phyloP scores from a whole-genome alignment of 2,329 filamentous ascomycete genomes.

The Triangularia setosa region DNA sequence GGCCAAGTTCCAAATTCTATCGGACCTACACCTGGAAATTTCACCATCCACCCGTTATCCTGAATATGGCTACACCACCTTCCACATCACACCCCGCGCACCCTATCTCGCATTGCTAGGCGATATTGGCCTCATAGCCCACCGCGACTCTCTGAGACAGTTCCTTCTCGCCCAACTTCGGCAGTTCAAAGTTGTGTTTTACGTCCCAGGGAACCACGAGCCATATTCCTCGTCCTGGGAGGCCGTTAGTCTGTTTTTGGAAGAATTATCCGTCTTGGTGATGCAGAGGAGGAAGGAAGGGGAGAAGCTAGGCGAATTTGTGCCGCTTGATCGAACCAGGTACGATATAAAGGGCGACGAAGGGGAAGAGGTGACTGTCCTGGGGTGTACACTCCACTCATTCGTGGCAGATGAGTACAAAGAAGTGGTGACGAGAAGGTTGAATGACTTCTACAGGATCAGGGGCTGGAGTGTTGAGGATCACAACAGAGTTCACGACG shows the following conservation, averaged over 20 bases:
- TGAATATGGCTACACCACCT: conserved; percentile 44
- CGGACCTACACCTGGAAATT: conserved; percentile 54
- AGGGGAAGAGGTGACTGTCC: conserved; percentile 35
- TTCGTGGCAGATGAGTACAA: conserved; percentile 30
- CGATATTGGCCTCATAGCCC: conserved; percentile 47
- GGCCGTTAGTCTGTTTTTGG: conserved; percentile 33
- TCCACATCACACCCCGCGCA: conserved; percentile 43
- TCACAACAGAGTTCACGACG: conserved; percentile 24
- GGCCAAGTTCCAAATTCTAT: conserved; percentile 44
- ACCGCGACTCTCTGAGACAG: conserved; percentile 39
- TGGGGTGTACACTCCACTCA: conserved; percentile 44
- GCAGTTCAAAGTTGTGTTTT: conserved; percentile 47
- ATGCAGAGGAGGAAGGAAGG: conserved; percentile 14
- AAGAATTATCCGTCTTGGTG: conserved; percentile 14
- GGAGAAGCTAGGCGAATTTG: conserved; percentile 34
- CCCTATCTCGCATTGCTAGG: conserved; percentile 53
- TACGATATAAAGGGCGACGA: conserved; percentile 33
- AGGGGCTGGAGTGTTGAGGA: conserved; percentile 22
- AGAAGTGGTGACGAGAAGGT: conserved; percentile 31
- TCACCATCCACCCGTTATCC: conserved; percentile 25
- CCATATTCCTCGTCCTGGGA: conserved; percentile 42
- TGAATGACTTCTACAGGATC: conserved; percentile 43
- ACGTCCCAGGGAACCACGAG: conserved; percentile 56
- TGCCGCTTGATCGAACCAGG: conserved; percentile 38
- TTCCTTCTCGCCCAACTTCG: conserved; percentile 48